These are phyloP conservation scores for Malassezia psittaci DNA, from an alignment of 1,284 basidiomycete species.

Conservation along the genomic window DNA sequence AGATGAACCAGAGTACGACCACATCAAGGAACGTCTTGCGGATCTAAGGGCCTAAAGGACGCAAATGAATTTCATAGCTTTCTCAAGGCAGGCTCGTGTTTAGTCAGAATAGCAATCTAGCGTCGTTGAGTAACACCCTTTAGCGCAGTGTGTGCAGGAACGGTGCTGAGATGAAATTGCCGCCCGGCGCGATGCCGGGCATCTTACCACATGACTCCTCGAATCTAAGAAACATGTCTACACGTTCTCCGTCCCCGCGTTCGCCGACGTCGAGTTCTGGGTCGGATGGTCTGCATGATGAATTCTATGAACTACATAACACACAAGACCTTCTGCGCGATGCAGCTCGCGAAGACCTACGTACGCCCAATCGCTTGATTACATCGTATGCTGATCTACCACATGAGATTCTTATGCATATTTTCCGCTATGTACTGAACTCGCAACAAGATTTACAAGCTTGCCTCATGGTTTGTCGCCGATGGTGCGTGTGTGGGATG, in stretches of 20 bases:
- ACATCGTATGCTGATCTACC: constrained; percentile 53
- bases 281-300: not conserved
- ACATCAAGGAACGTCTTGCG: constrained; percentile 49
- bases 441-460: constrained; percentile 59
- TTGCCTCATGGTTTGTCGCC: constrained; percentile 62
- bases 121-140: not conserved
- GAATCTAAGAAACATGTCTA: not conserved
- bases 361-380: not conserved
- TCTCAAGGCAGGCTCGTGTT: not conserved
- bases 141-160: not conserved
- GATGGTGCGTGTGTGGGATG: constrained; percentile 91
- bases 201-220: too few relatives aligned
- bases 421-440: constrained; percentile 71
- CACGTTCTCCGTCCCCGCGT: not conserved
- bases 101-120: not conserved
- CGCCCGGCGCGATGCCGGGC: constrained; percentile 7
- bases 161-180: not conserved
- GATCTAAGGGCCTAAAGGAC: not conserved
- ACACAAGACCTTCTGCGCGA: not conserved
- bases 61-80: not conserved
- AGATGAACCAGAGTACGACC: constrained; percentile 72
- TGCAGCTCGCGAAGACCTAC: not conserved
- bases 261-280: constrained; percentile 1
- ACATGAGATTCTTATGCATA: constrained; percentile 83
- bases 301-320: not conserved